Conservation (phyloP, 2,329 filamentous ascomycete species). For the Beauveria asiatica region DNA sequence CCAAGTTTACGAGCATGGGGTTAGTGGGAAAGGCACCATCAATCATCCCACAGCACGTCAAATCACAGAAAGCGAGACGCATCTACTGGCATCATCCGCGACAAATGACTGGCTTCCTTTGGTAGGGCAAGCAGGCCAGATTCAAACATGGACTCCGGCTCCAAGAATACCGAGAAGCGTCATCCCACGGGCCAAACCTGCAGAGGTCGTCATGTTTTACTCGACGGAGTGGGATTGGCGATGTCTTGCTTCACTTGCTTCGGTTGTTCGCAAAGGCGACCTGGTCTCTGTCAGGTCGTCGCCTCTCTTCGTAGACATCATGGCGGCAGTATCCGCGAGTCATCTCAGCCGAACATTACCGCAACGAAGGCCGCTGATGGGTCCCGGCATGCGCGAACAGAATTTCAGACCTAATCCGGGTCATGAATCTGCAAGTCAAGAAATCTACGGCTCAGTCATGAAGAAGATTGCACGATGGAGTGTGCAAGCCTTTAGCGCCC, state of each 20-base stretch:
- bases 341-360: slow-evolving; percentile 10
- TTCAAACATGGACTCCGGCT: background rate
- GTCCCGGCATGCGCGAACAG: background rate
- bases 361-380: background rate
- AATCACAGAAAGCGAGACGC: background rate
- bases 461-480: slow-evolving; percentile 10
- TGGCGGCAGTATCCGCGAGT: slow-evolving; percentile 9
- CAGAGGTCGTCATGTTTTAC: background rate
- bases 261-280: background rate
- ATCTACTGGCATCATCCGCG: background rate
- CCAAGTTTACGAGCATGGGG: background rate
- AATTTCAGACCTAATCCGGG: slow-evolving; percentile 6
- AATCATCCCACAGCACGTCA: background rate
- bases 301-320: background rate
- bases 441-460: slow-evolving; percentile 12
- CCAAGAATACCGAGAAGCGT: background rate
- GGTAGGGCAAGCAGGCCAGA: background rate
- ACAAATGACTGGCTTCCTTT: background rate
- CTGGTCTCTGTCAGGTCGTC: background rate
- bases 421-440: slow-evolving; percentile 11
- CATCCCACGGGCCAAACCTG: background rate
- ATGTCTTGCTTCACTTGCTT: background rate
- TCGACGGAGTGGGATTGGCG: background rate
- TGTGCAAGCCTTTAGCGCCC: slow-evolving; percentile 6
- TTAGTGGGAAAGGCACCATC: background rate